Evolutionary conservation across 2,329 filamentous ascomycete species (phyloP), one percentile per base, ranked within the genome.

Genomic region (Sclerotinia borealis): DNA sequence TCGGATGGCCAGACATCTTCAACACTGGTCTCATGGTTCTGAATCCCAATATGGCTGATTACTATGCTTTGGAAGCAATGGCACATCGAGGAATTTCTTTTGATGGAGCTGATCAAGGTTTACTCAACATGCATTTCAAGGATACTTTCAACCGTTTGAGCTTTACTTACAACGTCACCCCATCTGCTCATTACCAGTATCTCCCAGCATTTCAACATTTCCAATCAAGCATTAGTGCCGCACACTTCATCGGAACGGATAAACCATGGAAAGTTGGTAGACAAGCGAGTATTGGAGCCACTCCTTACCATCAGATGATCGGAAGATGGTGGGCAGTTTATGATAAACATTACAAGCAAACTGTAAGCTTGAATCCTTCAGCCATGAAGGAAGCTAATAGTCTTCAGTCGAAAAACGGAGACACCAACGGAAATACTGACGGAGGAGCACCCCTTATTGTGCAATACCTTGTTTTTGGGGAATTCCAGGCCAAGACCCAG

Each of bases 11-110:
- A 39, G 95, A 99, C 78, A 85, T 93, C 66, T 98, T 98, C 85
- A 99, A 99, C 78, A 92, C 90, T n/a, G 95, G 95, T 72, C 86
- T 99, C 70, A 96, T 99, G 92, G 92, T 92, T 41, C 77, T 99
- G 65, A 88, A 83, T 19, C 95, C 95, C 39, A 89, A 93, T 76
- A 81, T 93, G 83, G 89, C 88, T 63, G 93, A 96, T 69, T 98
- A 93, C 77, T 88, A 92, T 77, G 90, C 91, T 48, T 82, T 99
- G 73, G 81, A 87, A 67, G 91, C 90, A 67, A 86, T 97, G 81
- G 92, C 95, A 31, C 85, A 92, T 70, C 83, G 87, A 62, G 93
- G 93, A 31, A 90, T 93, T 74, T 97, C 93, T 68, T 99, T 99
- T 73, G 95, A 99, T 75, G 95, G 95, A 55, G 95, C 95, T 43